Percentiles rank a stretch among this genome's conserved stretches.
Evolutionary conservation across 106 monocot species (phyloP).

Genomic region (Posidonia australis): DNA sequence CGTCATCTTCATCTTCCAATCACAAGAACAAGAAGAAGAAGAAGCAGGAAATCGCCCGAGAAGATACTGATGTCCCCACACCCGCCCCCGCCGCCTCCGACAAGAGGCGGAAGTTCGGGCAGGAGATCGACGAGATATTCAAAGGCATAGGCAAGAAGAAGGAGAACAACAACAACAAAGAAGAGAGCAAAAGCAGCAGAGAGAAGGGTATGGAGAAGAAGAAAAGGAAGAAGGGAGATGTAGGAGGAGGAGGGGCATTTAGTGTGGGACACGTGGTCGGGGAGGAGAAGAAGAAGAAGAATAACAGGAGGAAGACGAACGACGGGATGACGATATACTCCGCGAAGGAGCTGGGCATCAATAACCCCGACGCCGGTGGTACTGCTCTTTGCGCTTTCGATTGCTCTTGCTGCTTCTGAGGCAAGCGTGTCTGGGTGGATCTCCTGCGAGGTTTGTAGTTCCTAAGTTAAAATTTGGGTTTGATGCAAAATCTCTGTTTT

Average conservation of each 20-base stretch:
- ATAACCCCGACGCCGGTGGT: constrained; percentile 49
- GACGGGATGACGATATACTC: constrained; percentile 68
- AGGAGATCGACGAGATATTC: constrained; percentile 29
- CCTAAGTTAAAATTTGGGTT: no score
- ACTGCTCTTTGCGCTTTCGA: constrained; percentile 74
- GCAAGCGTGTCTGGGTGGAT: background rate
- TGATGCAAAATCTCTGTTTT: no score
- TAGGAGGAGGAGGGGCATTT: constrained; percentile 4
- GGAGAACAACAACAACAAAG: no score
- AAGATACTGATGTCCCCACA: background rate
- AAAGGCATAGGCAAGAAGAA: background rate
- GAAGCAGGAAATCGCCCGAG: background rate
- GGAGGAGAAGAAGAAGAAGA: background rate
- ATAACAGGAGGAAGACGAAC: constrained; percentile 34
- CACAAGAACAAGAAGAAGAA: background rate
- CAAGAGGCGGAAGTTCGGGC: background rate
- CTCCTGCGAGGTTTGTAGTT: no score
- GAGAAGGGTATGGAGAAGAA: background rate
- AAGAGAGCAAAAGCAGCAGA: no score
- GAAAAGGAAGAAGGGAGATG: constrained; percentile 1
- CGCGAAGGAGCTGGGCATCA: constrained; percentile 43
- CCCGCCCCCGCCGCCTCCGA: background rate
- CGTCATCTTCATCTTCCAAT: background rate
- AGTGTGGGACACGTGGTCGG: background rate
- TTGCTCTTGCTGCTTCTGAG: constrained; percentile 68